Evolutionary conservation across 371 early-diverging fungal genomes (phyloP), one percentile per base, ranked within the genome.

Genomic region (Gilbertella persicaria): DNA sequence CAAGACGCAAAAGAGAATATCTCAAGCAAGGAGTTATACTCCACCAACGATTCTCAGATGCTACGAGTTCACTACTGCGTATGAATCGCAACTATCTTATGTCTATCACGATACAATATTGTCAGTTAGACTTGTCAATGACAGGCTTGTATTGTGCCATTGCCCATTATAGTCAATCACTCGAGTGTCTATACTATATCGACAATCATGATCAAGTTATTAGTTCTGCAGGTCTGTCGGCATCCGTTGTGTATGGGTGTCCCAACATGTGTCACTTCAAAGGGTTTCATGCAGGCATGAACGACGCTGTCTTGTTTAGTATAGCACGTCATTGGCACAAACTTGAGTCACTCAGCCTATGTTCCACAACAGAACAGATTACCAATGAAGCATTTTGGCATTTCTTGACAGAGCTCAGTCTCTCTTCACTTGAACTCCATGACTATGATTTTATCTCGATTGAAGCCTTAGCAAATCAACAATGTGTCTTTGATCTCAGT

Each of bases 121-220:
- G 76, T 50, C 60, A 66, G 38, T 43, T 80, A 23, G 80, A 80
- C 38, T 62, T 75, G 14, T 78, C 71, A 45, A 73, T 76, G 74
- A 78, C 77, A 2, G 78, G 72, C 20, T 55, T 80, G 4, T 69
- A 73, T 45, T 71, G 66, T 29, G 56, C 62, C 16, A 71, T 78
- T 37, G 66, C 73, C 25, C 59, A 69, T 4, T 53, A 65, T 59
- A 74, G 76, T 0, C 66, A 66, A 26, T 49, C 57, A 1, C 55
- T 80, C 6, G 63, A 67, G 44, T 45, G 55, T 0, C 42, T 75
- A 16, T 36, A 55, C 2, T 80, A 78, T 35, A 59, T 56, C 8
- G 51, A 60, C 41, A 80, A 79, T 53, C 62, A 45, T 36, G 78
- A 76, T 37, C 59, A 58, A 9, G 71, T 75, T 3, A 63, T 78